Evolutionary conservation across 2,329 filamentous ascomycete species (phyloP).

Genomic region (Alternaria sp.): DNA sequence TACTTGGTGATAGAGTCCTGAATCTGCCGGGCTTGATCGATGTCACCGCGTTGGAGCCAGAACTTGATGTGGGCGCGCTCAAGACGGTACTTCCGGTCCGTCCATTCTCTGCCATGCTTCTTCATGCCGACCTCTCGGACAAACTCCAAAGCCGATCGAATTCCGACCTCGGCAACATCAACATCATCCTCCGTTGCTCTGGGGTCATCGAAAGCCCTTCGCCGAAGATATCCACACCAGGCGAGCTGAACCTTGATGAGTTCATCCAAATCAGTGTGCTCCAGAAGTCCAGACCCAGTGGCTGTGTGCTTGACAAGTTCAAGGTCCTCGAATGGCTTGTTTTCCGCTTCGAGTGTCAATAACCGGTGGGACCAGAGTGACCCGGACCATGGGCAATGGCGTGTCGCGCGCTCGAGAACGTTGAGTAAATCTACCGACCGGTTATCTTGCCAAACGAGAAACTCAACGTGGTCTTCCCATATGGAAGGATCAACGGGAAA

Average conservation of each 20-base stretch:
- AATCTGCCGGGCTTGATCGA: constrained; percentile 76
- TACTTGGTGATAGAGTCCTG: constrained; percentile 76
- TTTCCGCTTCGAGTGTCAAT: constrained; percentile 79
- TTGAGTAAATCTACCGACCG: constrained; percentile 64
- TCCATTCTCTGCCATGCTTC: constrained; percentile 76
- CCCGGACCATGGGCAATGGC: constrained; percentile 93
- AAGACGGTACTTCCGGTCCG: constrained; percentile 84
- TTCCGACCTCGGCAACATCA: constrained; percentile 88
- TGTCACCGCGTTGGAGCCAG: constrained; percentile 79
- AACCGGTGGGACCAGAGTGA: constrained; percentile 90
- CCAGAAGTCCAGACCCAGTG: constrained; percentile 82
- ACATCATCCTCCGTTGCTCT: constrained; percentile 76
- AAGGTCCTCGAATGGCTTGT: constrained; percentile 77
- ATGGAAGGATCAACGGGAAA: constrained; percentile 76
- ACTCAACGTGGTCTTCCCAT: constrained; percentile 86
- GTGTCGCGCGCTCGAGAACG: constrained; percentile 79
- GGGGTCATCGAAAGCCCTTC: constrained; percentile 76
- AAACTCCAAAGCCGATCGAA: constrained; percentile 84
- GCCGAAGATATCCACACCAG: constrained; percentile 93
- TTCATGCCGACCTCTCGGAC: constrained; percentile 79
- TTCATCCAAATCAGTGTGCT: constrained; percentile 84
- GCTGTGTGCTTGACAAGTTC: constrained; percentile 91
- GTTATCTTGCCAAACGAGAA: constrained; percentile 62
- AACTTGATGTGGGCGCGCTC: constrained; percentile 94
- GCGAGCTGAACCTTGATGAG: constrained; percentile 90